Base-by-base conservation (phyloP, 2,329 filamentous ascomycete species). In the Neopestalotiopsis rosae region DNA sequence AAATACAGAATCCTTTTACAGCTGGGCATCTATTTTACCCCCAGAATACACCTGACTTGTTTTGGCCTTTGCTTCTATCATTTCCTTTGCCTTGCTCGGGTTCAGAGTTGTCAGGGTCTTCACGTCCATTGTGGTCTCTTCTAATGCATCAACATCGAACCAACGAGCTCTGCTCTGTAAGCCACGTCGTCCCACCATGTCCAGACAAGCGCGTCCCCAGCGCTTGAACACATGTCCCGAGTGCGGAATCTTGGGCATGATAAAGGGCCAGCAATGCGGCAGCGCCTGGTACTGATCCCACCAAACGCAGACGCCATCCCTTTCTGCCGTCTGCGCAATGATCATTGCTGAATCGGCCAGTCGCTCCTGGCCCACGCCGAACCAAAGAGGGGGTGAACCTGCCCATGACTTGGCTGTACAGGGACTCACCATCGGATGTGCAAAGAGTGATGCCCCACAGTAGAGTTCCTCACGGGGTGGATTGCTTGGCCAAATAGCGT, bases 281-380 rank as follows among this genome's bases (percentile, higher is more conserved):
- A 58, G 9, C 3, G 56, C 56, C 20, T 58, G 17, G 28, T 58
- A 58, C 56, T 58, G 56, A 58, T 58, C 56, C 56, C 56, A 58
- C 56, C 28, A 58, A 10, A 30, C 28, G 20, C 56, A 58, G n/a
- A 58, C 56, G 20, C 56, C 56, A 30, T 58, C 56, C 42, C 56
- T 30, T 6, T 5, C 56, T 58, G 56, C 56, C 56, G 20, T 58
- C n/a, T 58, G 56, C 56, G 56, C 28, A 58, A 58, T 30, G 20
- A 58, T 30, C 56, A 58, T 58, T 30, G 56, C 56, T 4, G 56
- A 58, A 58, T 58, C 56, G 20, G 56, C 56, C 56, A 58, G n/a
- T 9, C 56, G 56, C 56, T 58, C 56, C 56, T 58, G 56, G 28
- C 56, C 56, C 20, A 58, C 56, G 28, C 56, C 56, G 0, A 58